Base-by-base conservation (phyloP, 2,329 filamentous ascomycete genomes). In the Colletotrichum tofieldiae region DNA sequence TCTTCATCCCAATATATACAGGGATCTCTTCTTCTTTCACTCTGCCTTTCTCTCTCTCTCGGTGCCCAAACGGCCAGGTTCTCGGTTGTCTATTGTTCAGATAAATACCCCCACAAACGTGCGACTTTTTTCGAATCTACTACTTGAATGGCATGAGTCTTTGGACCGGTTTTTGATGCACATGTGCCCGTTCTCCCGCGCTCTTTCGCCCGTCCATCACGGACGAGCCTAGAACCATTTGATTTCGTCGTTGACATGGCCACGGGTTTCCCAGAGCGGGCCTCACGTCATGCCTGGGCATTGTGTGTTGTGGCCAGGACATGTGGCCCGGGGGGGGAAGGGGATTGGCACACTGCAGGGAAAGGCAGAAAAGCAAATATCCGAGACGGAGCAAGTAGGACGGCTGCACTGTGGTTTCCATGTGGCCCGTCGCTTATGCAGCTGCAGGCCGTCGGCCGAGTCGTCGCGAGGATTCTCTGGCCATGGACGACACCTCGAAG, bases 21-120 rank as follows among this genome's bases (percentile, higher is more conserved):
- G 52, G 62, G 41, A 47, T 5, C 39, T 47, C 41, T 43, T 61
- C 49, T 51, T 41, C 35, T 9, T 37, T 8, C 18, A 14, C 43
- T 45, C n/a, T 59, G 20, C 35, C 26, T n/a, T 32, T 66, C 37
- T 62, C 49, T 43, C 35, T 35, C 35, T 37, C 35, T 37, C 35
- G 35, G 35, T 37, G 35, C 35, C 7, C 35, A 37, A 37, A 37
- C 8, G 35, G 35, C 35, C 35, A 9, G 35, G 35, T 37, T 37
- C 35, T 37, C 35, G 35, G 35, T 37, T 37, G 35, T 37, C 35
- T 37, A 5, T 37, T 37, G 35, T 37, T 37, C 35, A 37, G 35
- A 37, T 37, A 37, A 37, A 37, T 37, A 37, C 35, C 35, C 35
- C 35, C 35, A 37, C 35, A 37, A 37, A 37, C 35, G 35, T 37